Conservation (phyloP, 1,139 yeast species). For the Scheffersomyces segobiensis region DNA sequence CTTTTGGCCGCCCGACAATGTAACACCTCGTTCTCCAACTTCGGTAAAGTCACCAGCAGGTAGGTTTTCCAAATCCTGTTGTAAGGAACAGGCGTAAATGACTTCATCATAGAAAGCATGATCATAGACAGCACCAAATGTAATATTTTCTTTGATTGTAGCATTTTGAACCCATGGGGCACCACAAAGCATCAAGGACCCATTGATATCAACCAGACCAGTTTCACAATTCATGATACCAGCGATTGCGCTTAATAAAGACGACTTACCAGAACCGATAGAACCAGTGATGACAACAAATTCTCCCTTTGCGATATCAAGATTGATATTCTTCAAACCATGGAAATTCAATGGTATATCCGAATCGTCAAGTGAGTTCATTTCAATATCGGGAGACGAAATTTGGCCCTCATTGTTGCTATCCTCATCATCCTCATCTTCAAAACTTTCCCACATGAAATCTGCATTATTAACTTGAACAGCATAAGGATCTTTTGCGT, state of each 20-base stretch:
- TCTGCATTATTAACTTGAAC: slow-evolving; percentile 51
- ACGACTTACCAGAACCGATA: slow-evolving; percentile 52
- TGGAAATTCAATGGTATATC: slow-evolving; percentile 9
- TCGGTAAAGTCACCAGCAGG: slow-evolving; percentile 49
- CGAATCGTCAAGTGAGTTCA: background rate
- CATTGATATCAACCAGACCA: slow-evolving; percentile 43
- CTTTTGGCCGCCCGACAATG: slow-evolving; percentile 52
- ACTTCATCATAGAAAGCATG: slow-evolving; percentile 28
- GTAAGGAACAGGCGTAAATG: slow-evolving; percentile 37
- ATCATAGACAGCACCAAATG: slow-evolving; percentile 31
- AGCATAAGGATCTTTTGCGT: slow-evolving; percentile 31
- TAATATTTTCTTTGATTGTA: slow-evolving; percentile 41
- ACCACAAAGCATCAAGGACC: slow-evolving; percentile 48
- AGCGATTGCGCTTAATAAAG: slow-evolving; percentile 47
- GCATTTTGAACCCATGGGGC: slow-evolving; percentile 51
- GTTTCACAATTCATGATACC: slow-evolving; percentile 45
- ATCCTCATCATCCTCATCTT: slow-evolving; percentile 18
- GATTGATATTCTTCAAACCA: slow-evolving; percentile 24
- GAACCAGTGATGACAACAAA: slow-evolving; percentile 50
- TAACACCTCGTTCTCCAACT: slow-evolving; percentile 51
- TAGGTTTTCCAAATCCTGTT: slow-evolving; percentile 36
- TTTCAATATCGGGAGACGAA: slow-evolving; percentile 1
- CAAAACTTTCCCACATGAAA: slow-evolving; percentile 66
- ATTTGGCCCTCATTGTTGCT: slow-evolving; percentile 5
- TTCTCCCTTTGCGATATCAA: slow-evolving; percentile 41